Evolutionary conservation across 352 stramenopile genomes (phyloP).

Genomic region (Phytophthora colocasiae): DNA sequence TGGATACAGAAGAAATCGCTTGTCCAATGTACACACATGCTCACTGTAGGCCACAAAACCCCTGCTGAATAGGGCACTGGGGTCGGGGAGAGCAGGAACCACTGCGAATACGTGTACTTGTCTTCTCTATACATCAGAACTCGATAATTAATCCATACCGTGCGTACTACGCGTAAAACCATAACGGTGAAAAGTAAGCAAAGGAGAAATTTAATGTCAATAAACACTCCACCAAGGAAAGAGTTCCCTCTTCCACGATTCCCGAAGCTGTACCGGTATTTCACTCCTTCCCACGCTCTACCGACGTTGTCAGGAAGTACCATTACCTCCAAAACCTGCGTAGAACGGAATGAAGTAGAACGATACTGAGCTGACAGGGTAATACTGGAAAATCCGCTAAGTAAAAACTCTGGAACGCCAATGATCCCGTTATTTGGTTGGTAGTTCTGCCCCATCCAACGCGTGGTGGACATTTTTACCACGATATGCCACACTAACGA

Average conservation of each 20-base stretch:
- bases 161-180: background rate
- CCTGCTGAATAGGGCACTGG: constrained; percentile 40
- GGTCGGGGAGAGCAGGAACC: constrained; percentile 17
- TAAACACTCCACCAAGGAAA: constrained; percentile 29
- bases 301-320: constrained; percentile 17
- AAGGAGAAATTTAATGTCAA: constrained; percentile 42
- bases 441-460: background rate
- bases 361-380: constrained; percentile 43
- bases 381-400: constrained; percentile 39
- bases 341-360: constrained; percentile 27
- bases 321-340: constrained; percentile 9
- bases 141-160: background rate
- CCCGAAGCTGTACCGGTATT: constrained; percentile 18
- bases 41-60: constrained; percentile 30
- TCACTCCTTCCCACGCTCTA: constrained; percentile 4
- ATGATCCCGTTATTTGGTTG: constrained; percentile 25
- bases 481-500: constrained; percentile 34
- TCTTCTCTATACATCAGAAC: background rate
- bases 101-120: constrained; percentile 2
- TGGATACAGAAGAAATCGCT: constrained; percentile 36
- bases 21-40: constrained; percentile 40
- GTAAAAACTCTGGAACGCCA: constrained; percentile 43
- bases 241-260: constrained; percentile 16
- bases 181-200: constrained; percentile 18
- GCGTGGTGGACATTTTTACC: background rate